Evolutionary conservation across 192 early-diverging fungal genomes (phyloP).

Genomic region (Podila clonocystis): DNA sequence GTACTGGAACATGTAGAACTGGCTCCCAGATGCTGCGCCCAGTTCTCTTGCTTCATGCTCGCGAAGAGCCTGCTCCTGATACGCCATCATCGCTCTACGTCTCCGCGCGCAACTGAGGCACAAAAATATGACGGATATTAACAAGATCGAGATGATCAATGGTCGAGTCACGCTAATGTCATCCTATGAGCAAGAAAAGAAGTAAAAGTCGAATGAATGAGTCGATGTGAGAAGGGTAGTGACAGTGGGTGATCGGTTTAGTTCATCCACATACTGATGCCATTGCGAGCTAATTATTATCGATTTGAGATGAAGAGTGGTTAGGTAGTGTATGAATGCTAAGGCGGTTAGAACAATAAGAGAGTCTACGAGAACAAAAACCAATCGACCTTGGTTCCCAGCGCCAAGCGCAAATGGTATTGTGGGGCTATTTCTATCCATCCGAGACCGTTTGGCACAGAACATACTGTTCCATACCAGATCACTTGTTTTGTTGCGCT

Average conservation of each 20-base stretch:
- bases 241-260: neutral
- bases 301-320: no score
- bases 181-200: neutral
- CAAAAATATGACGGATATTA: neutral
- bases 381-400: no score
- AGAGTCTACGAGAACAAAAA: no score
- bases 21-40: slow-evolving; percentile 1
- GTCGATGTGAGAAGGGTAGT: neutral
- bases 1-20: neutral
- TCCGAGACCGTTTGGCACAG: no score
- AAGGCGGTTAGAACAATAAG: no score
- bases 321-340: no score
- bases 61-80: neutral
- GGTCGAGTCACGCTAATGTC: neutral
- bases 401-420: no score
- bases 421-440: no score
- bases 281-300: no score
- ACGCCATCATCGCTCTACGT: neutral
- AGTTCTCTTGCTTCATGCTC: neutral
- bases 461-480: no score
- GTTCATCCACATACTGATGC: neutral
- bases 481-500: no score
- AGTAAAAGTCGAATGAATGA: neutral
- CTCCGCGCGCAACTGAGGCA: neutral
- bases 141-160: neutral